Conservation (phyloP, 2,329 filamentous ascomycete genomes). For the Neodidymelliopsis sp. region DNA sequence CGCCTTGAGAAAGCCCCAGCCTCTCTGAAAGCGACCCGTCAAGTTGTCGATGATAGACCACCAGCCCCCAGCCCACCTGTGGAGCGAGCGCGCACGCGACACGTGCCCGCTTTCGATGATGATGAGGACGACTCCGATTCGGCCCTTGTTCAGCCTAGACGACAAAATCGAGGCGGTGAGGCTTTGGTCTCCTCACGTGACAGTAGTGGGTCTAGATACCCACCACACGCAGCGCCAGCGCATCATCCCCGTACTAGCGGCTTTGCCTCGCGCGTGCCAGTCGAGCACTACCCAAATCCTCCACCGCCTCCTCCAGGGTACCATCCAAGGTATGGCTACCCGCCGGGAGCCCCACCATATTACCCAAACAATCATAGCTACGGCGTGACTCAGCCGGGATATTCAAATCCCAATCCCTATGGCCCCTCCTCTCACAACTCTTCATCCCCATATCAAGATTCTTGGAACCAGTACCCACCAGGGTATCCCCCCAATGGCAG, state of each 20-base stretch:
- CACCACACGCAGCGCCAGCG: conserved; percentile 38
- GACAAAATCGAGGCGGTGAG: conserved; percentile 39
- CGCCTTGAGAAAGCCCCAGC: conserved; percentile 37
- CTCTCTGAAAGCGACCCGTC: conserved; percentile 31
- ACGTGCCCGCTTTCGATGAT: conserved; percentile 43
- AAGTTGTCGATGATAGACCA: conserved; percentile 42
- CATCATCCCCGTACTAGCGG: conserved; percentile 34
- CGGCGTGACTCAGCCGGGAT: conserved; percentile 46
- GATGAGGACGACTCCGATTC: conserved; percentile 44
- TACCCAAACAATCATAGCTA: conserved; percentile 44
- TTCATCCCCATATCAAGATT: conserved; percentile 47
- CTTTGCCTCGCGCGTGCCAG: conserved; percentile 48
- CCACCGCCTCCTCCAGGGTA: conserved; percentile 72
- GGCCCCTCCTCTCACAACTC: conserved; percentile 47
- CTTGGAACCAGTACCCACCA: conserved; percentile 46
- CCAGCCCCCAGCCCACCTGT: conserved; percentile 47
- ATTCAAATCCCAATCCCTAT: conserved; percentile 42
- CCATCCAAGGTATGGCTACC: conserved; percentile 46
- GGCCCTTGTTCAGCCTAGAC: conserved; percentile 40
- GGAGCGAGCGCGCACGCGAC: conserved; percentile 38
- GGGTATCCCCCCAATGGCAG: conserved; percentile 46
- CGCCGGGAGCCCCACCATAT: conserved; percentile 44
- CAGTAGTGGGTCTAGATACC: conserved; percentile 23
- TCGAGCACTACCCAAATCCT: conserved; percentile 59
- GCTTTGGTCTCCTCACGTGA: conserved; percentile 22